These are phyloP conservation scores for Alternaria postmessia DNA, from an alignment of 2,329 filamentous ascomycete species.

Conservation along the genomic window DNA sequence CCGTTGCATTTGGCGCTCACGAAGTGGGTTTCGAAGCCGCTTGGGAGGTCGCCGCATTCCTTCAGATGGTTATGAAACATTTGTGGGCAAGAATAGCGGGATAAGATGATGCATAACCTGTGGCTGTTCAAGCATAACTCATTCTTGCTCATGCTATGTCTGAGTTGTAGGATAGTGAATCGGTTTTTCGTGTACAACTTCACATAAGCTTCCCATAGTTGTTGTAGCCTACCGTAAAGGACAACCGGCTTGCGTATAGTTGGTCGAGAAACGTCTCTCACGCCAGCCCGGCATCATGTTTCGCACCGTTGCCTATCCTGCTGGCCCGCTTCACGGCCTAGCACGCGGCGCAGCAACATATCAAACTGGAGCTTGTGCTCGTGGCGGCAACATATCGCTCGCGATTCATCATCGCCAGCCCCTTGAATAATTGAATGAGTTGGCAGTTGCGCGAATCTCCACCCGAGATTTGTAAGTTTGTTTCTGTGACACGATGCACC, in stretches of 20 bases:
- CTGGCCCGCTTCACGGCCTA: not conserved
- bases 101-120: not conserved
- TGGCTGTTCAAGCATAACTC: not conserved
- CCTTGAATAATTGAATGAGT: not conserved
- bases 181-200: not conserved
- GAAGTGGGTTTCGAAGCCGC: conserved; percentile 3
- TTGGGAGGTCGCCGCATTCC: conserved; percentile 1
- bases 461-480: not conserved
- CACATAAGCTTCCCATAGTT: too few species aligned
- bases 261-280: not conserved
- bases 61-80: conserved; percentile 8
- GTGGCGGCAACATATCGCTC: not conserved
- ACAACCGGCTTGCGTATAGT: not conserved
- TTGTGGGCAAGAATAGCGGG: not conserved
- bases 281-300: not conserved
- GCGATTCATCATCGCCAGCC: conserved; percentile 4
- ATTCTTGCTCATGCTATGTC: not conserved
- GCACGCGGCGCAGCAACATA: conserved; percentile 3
- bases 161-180: not conserved
- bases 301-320: not conserved
- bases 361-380: conserved; percentile 1
- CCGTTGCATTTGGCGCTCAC: conserved; percentile 16
- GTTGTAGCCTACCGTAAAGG: not conserved
- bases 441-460: not conserved
- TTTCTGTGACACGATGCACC: conserved; percentile 1